Evolutionary conservation across 169 alveolate genomes (phyloP), one percentile per base, ranked within the genome.

Genomic region (Babesia divergens): DNA sequence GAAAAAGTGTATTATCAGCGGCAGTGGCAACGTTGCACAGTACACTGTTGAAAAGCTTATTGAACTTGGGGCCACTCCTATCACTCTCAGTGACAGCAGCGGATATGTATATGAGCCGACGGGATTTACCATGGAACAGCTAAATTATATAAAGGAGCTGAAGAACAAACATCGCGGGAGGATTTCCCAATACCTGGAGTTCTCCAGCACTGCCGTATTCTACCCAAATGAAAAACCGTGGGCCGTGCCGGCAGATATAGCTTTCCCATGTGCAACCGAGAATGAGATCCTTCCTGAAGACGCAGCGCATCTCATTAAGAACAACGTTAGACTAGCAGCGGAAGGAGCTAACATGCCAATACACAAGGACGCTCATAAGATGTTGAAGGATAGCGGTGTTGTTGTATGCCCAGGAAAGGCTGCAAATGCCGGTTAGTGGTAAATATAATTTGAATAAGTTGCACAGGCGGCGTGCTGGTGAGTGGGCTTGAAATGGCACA

Each of bases 331-430:
- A 26, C 52, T 83, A 40, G 94, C 90, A 14, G 91, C 72, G 0
- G 96, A 92, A 82, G 94, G 93, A 8, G 91, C 96, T 31, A 92
- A 92, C 86, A 92, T 92, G 96, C 94, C 94, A 34, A 76, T 92
- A n/a, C 84, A 91, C 7, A 64, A 68, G 1, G 91, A 83, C 6
- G 96, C 96, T 9, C 83, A 71, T n/a, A 70, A 82, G 52, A 55
- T 74, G 34, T 88, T 90, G 65, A 84, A 82, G 54, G 64, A 51
- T 14, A 60, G 77, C 38, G 68, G 86, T 6, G 66, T 92, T 8
- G 31, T 90, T 13, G 65, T 89, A 24, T 89, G 94, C n/a, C 96
- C 96, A 2, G 91, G 91, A 1, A 92, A 92, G 64, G 96, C 96
- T 14, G 93, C 96, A 2, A 92, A 92, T 71, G 96, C 96, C 22